Evolutionary conservation across 1,284 basidiomycete species (phyloP).

Genomic region (Macrocybe sp.): DNA sequence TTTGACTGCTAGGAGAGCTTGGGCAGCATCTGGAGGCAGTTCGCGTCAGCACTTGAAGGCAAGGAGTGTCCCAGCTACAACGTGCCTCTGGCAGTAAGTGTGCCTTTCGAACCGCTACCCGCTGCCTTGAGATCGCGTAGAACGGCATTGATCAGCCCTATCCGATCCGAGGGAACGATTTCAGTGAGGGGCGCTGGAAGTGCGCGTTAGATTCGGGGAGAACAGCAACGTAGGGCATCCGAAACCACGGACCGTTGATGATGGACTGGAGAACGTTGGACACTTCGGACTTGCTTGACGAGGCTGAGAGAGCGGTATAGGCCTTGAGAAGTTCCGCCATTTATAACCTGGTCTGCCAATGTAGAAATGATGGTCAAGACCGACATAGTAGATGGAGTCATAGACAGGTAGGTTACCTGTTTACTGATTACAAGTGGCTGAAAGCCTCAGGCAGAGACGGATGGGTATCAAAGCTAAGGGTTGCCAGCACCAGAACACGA

Average conservation of each 20-base stretch:
- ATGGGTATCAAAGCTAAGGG: no score
- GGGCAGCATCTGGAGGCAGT: slow-evolving; percentile 43
- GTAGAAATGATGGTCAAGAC: no score
- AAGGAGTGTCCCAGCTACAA: neutral
- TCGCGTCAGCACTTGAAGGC: slow-evolving; percentile 7
- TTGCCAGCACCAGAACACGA: no score
- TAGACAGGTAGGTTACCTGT: no score
- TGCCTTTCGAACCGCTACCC: slow-evolving; percentile 22
- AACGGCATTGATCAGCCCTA: slow-evolving; percentile 49
- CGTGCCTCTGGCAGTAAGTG: slow-evolving; percentile 50
- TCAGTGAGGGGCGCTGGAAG: slow-evolving; percentile 35
- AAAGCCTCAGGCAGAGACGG: no score
- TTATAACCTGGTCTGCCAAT: neutral
- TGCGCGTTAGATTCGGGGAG: slow-evolving; percentile 1
- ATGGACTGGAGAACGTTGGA: slow-evolving; percentile 43
- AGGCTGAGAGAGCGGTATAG: slow-evolving; percentile 42
- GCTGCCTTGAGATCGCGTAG: slow-evolving; percentile 52
- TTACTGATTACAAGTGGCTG: no score
- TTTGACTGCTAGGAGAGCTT: slow-evolving; percentile 71
- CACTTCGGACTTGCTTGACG: slow-evolving; percentile 41
- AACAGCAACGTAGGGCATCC: neutral
- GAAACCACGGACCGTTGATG: slow-evolving; percentile 33
- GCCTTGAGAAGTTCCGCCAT: slow-evolving; percentile 32
- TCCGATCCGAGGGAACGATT: slow-evolving; percentile 39
- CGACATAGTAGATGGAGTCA: no score